phyloP scores from a whole-genome alignment of 2,329 filamentous ascomycete genomes.

The Aschersonia sp. region DNA sequence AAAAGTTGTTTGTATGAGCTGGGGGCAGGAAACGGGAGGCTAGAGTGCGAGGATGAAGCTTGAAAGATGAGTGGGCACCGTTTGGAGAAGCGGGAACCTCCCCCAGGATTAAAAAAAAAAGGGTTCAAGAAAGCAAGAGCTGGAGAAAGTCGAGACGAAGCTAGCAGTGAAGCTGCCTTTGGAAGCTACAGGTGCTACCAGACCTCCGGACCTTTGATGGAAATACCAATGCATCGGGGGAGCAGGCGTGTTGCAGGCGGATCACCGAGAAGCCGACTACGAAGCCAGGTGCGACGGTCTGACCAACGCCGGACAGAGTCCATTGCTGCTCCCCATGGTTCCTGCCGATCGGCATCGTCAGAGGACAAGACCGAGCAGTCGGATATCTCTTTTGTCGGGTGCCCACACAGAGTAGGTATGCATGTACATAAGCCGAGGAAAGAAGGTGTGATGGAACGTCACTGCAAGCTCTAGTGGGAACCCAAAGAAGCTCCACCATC shows the following conservation, averaged over 20 bases:
- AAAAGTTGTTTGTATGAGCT: too few relatives aligned
- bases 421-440: not conserved
- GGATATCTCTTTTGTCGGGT: not conserved
- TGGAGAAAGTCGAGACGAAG: not conserved
- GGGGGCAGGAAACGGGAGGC: constrained; percentile 1
- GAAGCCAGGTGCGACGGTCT: not conserved
- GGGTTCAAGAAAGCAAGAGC: not conserved
- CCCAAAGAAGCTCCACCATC: not conserved
- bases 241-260: too few relatives aligned
- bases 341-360: not conserved
- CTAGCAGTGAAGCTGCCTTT: too few relatives aligned
- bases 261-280: not conserved
- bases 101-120: not conserved
- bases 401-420: not conserved
- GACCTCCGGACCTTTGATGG: too few relatives aligned
- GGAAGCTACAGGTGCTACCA: too few relatives aligned
- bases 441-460: constrained; percentile 10
- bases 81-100: not conserved
- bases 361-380: not conserved
- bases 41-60: not conserved
- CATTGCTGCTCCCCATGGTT: not conserved
- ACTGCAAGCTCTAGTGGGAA: constrained; percentile 5
- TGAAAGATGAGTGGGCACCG: not conserved
- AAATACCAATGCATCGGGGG: too few relatives aligned
- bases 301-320: too few relatives aligned